phyloP scores from a whole-genome alignment of 345 rosid genomes.

The Hevea brasiliensis region DNA sequence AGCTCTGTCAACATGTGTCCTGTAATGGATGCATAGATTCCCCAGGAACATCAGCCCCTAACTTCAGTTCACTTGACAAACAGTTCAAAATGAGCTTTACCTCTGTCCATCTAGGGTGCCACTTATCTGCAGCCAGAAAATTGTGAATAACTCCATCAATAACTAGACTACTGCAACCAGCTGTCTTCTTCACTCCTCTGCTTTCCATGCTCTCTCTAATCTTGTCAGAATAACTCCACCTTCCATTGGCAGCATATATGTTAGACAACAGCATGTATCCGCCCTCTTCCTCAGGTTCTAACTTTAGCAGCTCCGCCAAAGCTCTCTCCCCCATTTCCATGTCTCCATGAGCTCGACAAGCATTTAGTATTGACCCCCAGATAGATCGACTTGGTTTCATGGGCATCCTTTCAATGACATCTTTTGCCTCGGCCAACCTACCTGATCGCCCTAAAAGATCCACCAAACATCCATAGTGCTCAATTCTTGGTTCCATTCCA shows the following conservation, averaged over 20 bases:
- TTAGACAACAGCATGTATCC: constrained; percentile 27
- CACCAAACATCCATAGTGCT: constrained; percentile 29
- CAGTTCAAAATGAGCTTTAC: constrained; percentile 27
- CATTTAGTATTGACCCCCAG: constrained; percentile 24
- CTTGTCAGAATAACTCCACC: constrained; percentile 19
- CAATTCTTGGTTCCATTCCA: constrained; percentile 24
- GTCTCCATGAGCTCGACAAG: constrained; percentile 22
- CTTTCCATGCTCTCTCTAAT: constrained; percentile 24
- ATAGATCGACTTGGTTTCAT: constrained; percentile 23
- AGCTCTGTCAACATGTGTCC: not conserved
- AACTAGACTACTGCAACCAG: constrained; percentile 33
- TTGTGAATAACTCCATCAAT: constrained; percentile 42
- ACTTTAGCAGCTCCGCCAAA: constrained; percentile 17
- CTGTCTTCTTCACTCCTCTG: constrained; percentile 28
- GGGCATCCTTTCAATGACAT: constrained; percentile 24
- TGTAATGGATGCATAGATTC: not conserved
- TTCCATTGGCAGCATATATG: constrained; percentile 25
- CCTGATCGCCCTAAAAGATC: constrained; percentile 28
- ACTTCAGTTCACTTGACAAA: constrained; percentile 39
- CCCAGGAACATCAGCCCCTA: constrained; percentile 2
- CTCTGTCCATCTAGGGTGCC: constrained; percentile 45
- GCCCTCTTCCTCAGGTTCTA: constrained; percentile 27
- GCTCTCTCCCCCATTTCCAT: constrained; percentile 30
- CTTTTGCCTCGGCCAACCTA: constrained; percentile 22
- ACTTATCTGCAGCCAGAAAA: constrained; percentile 50